Conservation (phyloP, 371 early-diverging fungal species). For the Dentiscutata heterogama region DNA sequence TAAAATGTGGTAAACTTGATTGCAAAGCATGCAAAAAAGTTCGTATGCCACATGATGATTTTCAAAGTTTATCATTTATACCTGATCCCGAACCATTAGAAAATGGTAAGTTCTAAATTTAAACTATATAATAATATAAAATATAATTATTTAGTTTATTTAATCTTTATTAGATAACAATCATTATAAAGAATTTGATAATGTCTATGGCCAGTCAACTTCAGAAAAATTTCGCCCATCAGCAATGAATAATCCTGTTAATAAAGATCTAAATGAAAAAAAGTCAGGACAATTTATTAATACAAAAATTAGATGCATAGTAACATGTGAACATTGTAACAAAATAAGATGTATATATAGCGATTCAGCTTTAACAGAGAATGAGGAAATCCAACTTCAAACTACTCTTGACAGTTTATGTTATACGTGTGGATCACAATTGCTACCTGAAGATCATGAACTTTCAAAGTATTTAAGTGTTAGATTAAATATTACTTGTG, state of each 20-base stretch:
- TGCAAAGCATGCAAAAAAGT: neutral
- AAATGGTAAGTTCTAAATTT: too few species aligned
- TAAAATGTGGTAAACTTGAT: neutral
- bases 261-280: neutral
- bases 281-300: neutral
- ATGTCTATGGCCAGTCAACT: too few species aligned
- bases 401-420: neutral
- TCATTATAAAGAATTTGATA: too few species aligned
- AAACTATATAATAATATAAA: too few species aligned
- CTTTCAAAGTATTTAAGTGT: neutral
- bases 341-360: neutral
- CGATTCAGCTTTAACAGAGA: neutral
- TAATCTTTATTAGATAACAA: too few species aligned
- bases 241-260: too few species aligned
- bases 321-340: neutral
- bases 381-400: neutral
- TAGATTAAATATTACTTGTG: neutral
- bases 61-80: neutral
- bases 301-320: neutral
- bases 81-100: too few species aligned
- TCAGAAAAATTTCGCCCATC: too few species aligned
- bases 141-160: too few species aligned
- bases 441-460: neutral
- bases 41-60: neutral
- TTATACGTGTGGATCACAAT: constrained; percentile 44